Percentiles rank a stretch among this genome's conserved stretches.
These are phyloP conservation scores for Puccinia novopanici DNA, from an alignment of 1,284 basidiomycete genomes.

Conservation along the genomic window DNA sequence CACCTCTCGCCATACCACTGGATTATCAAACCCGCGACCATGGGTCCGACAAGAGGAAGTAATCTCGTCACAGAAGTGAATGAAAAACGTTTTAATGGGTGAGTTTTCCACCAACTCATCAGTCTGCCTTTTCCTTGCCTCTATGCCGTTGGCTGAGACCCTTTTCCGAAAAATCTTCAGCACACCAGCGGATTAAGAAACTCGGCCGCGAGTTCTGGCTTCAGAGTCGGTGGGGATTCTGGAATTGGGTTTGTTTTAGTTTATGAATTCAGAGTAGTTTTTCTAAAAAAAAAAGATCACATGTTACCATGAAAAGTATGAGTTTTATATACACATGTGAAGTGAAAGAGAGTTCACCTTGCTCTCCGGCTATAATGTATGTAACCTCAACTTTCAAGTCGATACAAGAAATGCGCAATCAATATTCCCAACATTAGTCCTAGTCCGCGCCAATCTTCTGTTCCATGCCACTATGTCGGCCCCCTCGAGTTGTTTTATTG, in stretches of 20 bases:
- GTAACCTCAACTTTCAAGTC: neutral
- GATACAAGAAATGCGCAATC: neutral
- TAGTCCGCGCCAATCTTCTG: too few relatives aligned
- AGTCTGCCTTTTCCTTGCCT: neutral
- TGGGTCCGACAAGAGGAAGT: constrained; percentile 28
- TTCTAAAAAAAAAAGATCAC: constrained; percentile 6
- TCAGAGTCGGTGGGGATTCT: constrained; percentile 1
- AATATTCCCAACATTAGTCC: too few relatives aligned
- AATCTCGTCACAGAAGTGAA: constrained; percentile 17
- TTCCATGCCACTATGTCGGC: too few relatives aligned
- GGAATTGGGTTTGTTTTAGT: constrained; percentile 16
- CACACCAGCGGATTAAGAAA: neutral
- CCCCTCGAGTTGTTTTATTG: too few relatives aligned
- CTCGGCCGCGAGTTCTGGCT: neutral
- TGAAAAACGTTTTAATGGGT: neutral
- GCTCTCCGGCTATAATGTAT: neutral
- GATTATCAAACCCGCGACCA: constrained; percentile 21
- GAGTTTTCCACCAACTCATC: neutral
- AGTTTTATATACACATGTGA: constrained; percentile 2
- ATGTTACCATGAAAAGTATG: neutral
- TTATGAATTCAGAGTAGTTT: neutral
- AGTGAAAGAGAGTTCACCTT: neutral
- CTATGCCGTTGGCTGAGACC: too few relatives aligned
- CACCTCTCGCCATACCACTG: constrained; percentile 13
- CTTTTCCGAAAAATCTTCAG: neutral